Percentiles rank a stretch among this genome's conserved stretches.
Conservation (phyloP, 2,329 filamentous ascomycete species). For the Aspergillus unguis region DNA sequence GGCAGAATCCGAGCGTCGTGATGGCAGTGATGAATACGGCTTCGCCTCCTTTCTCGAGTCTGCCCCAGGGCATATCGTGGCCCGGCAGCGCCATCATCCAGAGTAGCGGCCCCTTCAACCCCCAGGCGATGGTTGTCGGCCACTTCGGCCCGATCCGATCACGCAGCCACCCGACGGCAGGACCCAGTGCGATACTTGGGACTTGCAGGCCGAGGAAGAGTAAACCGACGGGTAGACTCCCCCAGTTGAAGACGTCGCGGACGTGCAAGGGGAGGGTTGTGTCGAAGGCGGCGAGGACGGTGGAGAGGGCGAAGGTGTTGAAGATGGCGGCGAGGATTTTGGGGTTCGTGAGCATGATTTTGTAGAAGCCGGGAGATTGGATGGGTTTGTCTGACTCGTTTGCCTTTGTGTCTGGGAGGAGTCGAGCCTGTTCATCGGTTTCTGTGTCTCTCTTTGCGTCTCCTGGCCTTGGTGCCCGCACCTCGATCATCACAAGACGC, state of each 20-base stretch:
- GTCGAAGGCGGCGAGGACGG: slow-evolving; percentile 53
- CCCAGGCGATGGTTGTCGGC: slow-evolving; percentile 22
- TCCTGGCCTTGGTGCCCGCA: neutral
- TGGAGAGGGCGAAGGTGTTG: slow-evolving; percentile 46
- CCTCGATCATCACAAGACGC: slow-evolving; percentile 30
- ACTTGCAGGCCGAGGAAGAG: slow-evolving; percentile 58
- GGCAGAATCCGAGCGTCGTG: slow-evolving; percentile 19
- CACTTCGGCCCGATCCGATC: slow-evolving; percentile 22
- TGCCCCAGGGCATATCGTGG: slow-evolving; percentile 24
- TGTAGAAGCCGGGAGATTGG: slow-evolving; percentile 22
- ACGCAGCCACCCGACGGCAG: slow-evolving; percentile 52
- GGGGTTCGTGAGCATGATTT: slow-evolving; percentile 42
- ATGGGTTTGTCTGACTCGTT: neutral
- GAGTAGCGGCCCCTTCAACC: slow-evolving; percentile 17
- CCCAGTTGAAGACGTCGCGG: slow-evolving; percentile 52
- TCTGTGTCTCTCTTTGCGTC: neutral
- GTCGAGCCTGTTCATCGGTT: neutral
- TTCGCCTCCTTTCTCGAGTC: slow-evolving; percentile 17
- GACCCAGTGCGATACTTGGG: slow-evolving; percentile 56
- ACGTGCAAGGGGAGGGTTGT: slow-evolving; percentile 56
- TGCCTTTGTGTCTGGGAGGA: neutral
- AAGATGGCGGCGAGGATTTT: slow-evolving; percentile 43
- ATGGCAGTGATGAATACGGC: slow-evolving; percentile 20
- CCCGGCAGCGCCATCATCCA: slow-evolving; percentile 27
- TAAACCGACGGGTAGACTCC: slow-evolving; percentile 53